phyloP scores from a whole-genome alignment of 768 basidiomycete species.

The Collybia sordida region DNA sequence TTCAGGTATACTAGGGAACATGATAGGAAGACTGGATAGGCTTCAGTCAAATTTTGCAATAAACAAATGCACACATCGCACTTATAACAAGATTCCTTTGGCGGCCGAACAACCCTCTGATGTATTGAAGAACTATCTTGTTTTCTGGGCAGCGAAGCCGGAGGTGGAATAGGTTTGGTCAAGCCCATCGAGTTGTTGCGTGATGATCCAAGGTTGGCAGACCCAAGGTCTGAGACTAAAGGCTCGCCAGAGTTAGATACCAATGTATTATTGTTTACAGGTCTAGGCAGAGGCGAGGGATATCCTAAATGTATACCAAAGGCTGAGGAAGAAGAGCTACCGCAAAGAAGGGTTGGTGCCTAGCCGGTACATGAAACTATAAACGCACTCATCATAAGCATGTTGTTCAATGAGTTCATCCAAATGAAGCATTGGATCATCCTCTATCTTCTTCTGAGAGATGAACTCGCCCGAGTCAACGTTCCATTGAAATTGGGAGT shows the following conservation, averaged over 20 bases:
- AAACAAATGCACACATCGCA: conserved; percentile 28
- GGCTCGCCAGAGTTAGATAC: conserved; percentile 16
- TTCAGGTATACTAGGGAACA: conserved; percentile 82
- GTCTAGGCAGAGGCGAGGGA: conserved; percentile 29
- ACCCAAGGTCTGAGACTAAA: conserved; percentile 25
- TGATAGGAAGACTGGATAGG: conserved; percentile 64
- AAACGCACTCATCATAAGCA: conserved; percentile 72
- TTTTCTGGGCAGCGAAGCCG: conserved; percentile 57
- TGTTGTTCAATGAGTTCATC: conserved; percentile 75
- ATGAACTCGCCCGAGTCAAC: conserved; percentile 36
- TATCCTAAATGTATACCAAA: conserved; percentile 28
- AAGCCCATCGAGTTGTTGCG: conserved; percentile 40
- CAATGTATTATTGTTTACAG: conserved; percentile 16
- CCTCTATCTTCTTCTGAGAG: conserved; percentile 45
- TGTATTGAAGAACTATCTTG: conserved; percentile 46
- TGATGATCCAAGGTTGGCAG: conserved; percentile 30
- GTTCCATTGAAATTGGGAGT: conserved; percentile 42
- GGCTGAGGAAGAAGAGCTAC: conserved; percentile 34
- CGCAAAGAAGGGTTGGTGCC: conserved; percentile 11
- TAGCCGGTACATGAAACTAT: conserved; percentile 11
- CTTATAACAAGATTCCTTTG: conserved; percentile 78
- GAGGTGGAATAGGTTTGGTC: conserved; percentile 70
- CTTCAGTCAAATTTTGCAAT: conserved; percentile 11
- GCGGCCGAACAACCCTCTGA: conserved; percentile 65
- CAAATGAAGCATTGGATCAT: conserved; percentile 59